Conservation (phyloP, 2,329 filamentous ascomycete genomes). For the Elsinoe arachidis region DNA sequence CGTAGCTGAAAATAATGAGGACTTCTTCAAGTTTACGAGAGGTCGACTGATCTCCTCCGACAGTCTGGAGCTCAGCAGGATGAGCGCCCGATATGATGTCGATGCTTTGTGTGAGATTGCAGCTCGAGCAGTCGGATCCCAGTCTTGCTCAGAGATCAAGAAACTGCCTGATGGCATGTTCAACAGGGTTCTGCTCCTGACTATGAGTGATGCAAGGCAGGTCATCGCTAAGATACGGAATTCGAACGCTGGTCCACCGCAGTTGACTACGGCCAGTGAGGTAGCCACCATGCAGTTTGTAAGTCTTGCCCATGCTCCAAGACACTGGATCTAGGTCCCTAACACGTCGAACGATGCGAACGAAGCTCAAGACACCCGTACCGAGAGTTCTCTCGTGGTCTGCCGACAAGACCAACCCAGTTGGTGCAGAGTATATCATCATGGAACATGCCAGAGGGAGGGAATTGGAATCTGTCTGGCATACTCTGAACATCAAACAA, state of each 20-base stretch:
- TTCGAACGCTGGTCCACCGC: constrained; percentile 28
- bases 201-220: constrained; percentile 29
- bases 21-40: constrained; percentile 25
- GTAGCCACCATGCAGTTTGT: constrained; percentile 32
- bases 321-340: neutral
- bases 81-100: constrained; percentile 25
- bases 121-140: constrained; percentile 22
- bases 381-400: constrained; percentile 29
- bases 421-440: constrained; percentile 30
- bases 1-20: neutral
- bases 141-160: constrained; percentile 22
- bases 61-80: constrained; percentile 19
- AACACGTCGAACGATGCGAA: constrained; percentile 18
- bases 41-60: constrained; percentile 25
- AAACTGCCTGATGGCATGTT: constrained; percentile 29
- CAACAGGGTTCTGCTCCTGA: constrained; percentile 29
- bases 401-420: constrained; percentile 23
- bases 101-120: constrained; percentile 23
- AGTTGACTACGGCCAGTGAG: constrained; percentile 31
- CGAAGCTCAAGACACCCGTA: constrained; percentile 25
- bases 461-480: constrained; percentile 27
- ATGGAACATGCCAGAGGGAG: constrained; percentile 30
- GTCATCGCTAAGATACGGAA: constrained; percentile 32
- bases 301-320: constrained; percentile 3
- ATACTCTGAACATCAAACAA: constrained; percentile 21